Base-by-base conservation (phyloP, 2,329 filamentous ascomycete genomes). In the Fusarium sp. region DNA sequence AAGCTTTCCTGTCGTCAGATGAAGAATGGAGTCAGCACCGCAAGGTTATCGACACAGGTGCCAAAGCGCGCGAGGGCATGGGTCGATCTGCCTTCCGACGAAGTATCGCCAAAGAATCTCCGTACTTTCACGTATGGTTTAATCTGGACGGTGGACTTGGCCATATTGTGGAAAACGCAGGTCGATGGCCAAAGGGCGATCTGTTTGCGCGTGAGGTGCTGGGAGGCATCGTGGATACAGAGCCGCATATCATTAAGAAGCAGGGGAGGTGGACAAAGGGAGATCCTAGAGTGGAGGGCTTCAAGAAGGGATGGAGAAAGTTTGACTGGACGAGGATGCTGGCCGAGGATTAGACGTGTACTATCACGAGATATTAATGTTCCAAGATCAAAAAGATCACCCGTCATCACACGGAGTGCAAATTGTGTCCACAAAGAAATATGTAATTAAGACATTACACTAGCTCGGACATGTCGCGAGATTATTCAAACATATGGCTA, bases 81-180 rank as follows among this genome's bases (percentile, higher is more conserved):
- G 96, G 95, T 1, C 92, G 92, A 76, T 81, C 88, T 56, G 95
- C 96, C 2, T 99, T 99, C 79, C 88, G 95, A 1, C 87, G 90
- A 60, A 92, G 88, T 18, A 85, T 99, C 65, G 94, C 93, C 12
- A 97, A 97, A 82, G 95, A 99, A 83, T 95, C 97, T 93, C 95
- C 97, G 0, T 99, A 99, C 79, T 99, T 99, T 76, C 96, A 99
- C 79, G 95, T 91, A 18, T 99, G 95, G 95, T 98, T 98, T 78
- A 89, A 90, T 55, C 84, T 99, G 1, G 95, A 99, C 77, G 96
- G 96, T 3, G 96, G 96, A 0, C 82, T 99, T 70, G 96, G 94
- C 0, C 96, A 99, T 79, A 86, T 99, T 9, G 93, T 99, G 0
- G 96, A 99, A 81, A 93, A 99, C 73, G 85, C 90, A 30, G 87